Evolutionary conservation across 2,329 filamentous ascomycete species (phyloP).

Genomic region (Sordariomycetes sp.): DNA sequence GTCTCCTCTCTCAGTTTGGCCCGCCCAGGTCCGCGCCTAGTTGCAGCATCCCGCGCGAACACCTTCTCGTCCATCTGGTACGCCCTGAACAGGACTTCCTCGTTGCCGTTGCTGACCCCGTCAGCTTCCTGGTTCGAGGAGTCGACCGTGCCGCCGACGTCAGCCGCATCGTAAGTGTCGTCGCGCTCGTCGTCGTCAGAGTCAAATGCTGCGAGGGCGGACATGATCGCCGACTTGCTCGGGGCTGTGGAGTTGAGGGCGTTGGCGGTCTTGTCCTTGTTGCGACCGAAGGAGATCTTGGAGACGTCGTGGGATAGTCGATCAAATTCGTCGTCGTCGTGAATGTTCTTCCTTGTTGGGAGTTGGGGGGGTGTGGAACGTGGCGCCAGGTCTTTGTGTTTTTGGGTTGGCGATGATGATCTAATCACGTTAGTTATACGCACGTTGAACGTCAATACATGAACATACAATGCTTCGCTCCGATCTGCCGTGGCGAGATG

Average conservation of each 20-base stretch:
- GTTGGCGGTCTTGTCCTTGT: constrained; percentile 57
- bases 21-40: constrained; percentile 55
- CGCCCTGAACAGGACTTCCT: constrained; percentile 64
- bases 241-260: constrained; percentile 54
- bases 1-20: constrained; percentile 62
- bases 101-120: constrained; percentile 42
- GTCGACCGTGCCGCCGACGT: constrained; percentile 85
- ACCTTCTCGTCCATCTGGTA: constrained; percentile 56
- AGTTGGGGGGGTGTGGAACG: constrained; percentile 47
- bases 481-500: constrained; percentile 58
- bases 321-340: constrained; percentile 74
- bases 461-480: constrained; percentile 49
- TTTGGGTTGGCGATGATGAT: constrained; percentile 13
- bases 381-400: constrained; percentile 38
- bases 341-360: constrained; percentile 60
- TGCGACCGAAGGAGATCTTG: constrained; percentile 72
- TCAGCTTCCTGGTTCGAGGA: constrained; percentile 47
- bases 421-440: constrained; percentile 9
- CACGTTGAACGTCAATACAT: neutral
- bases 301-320: constrained; percentile 55
- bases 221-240: constrained; percentile 78
- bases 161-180: constrained; percentile 88
- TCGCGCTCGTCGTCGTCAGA: constrained; percentile 93
- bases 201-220: constrained; percentile 82
- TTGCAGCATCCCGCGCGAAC: constrained; percentile 65